Conservation (phyloP, 2,329 filamentous ascomycete genomes). For the Dothiorella sarmentorum region DNA sequence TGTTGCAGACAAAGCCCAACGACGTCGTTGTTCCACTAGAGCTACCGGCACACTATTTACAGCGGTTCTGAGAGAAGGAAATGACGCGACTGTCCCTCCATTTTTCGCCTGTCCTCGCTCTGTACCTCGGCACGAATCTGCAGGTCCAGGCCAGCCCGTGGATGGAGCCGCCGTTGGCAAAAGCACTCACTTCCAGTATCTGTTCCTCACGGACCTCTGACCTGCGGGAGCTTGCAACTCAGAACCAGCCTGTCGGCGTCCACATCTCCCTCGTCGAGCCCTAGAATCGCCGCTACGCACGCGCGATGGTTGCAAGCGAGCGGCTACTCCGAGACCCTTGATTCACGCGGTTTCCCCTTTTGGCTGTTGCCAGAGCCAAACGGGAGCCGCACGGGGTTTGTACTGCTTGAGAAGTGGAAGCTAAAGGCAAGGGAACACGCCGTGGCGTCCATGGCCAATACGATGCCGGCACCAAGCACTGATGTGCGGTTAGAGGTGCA, state of each 20-base stretch:
- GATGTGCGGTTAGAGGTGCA: background rate
- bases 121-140: too few relatives aligned
- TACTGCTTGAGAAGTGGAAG: slow-evolving; percentile 1
- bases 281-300: background rate
- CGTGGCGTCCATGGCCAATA: slow-evolving; percentile 9
- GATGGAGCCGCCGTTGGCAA: slow-evolving; percentile 4
- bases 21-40: too few relatives aligned
- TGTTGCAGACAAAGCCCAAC: background rate
- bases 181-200: background rate
- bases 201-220: background rate
- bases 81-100: slow-evolving; percentile 3
- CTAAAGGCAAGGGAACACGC: background rate
- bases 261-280: background rate
- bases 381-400: background rate
- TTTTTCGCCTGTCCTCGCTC: background rate
- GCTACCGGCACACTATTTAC: too few relatives aligned
- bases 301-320: slow-evolving; percentile 2
- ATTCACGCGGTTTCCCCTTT: background rate
- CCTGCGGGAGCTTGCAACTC: background rate
- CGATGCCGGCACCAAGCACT: background rate
- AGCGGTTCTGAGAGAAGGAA: background rate
- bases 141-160: background rate
- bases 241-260: background rate
- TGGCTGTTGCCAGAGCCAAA: background rate
- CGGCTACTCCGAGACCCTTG: slow-evolving; percentile 12